phyloP scores from a whole-genome alignment of 139 green algal genomes.

The Marvania coccoides region DNA sequence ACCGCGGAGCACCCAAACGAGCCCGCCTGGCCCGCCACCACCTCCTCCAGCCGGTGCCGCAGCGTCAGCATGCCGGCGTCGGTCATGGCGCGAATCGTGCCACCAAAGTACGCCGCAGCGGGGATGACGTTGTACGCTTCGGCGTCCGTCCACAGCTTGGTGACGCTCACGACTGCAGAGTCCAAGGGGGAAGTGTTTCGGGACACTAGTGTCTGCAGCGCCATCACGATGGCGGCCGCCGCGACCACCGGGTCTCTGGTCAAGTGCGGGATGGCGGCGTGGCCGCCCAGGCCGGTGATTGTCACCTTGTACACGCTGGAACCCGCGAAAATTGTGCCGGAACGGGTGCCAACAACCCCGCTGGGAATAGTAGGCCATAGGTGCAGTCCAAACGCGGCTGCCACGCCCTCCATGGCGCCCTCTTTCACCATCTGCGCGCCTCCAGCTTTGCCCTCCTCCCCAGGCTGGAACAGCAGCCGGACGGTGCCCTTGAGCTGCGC shows the following conservation, averaged over 20 bases:
- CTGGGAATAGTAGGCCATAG: conserved; percentile 60
- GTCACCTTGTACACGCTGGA: conserved; percentile 57
- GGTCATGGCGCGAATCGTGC: conserved; percentile 56
- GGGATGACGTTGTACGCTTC: conserved; percentile 82
- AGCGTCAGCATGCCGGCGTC: conserved; percentile 30
- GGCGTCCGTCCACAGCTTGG: conserved; percentile 53
- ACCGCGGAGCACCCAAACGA: conserved; percentile 56
- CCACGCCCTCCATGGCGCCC: conserved; percentile 38
- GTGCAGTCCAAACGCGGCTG: conserved; percentile 68
- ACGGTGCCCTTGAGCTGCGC: conserved; percentile 53
- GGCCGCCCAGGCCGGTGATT: conserved; percentile 62
- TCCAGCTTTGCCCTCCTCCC: conserved; percentile 79
- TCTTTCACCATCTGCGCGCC: conserved; percentile 56
- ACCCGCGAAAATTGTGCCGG: conserved; percentile 76
- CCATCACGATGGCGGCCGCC: conserved; percentile 49
- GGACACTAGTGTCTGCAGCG: conserved; percentile 76
- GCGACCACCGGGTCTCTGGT: conserved; percentile 73
- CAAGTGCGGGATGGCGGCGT: conserved; percentile 81
- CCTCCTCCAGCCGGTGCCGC: conserved; percentile 34
- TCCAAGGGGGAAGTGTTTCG: conserved; percentile 75
- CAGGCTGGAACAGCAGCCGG: conserved; percentile 87
- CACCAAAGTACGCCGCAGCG: conserved; percentile 49
- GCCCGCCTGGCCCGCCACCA: conserved; percentile 32
- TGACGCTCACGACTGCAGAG: conserved; percentile 73
- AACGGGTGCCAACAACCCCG: conserved; percentile 47